Percentiles rank a stretch among this genome's conserved stretches.
These are phyloP conservation scores for Trametes hirsuta DNA, from an alignment of 1,284 basidiomycete species.

Conservation along the genomic window DNA sequence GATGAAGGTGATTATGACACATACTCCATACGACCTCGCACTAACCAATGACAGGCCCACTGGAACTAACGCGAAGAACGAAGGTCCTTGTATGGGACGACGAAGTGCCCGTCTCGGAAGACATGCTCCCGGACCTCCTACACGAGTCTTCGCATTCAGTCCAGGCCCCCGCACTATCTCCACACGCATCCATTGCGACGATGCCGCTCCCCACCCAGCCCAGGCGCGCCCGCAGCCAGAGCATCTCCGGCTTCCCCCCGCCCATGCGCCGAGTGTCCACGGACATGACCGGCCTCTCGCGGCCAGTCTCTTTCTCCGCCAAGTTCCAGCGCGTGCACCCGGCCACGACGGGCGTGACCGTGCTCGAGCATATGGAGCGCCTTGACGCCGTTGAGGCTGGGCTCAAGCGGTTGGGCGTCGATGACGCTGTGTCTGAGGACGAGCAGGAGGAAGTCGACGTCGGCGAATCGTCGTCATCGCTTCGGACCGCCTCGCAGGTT, in stretches of 20 bases:
- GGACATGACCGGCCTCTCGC: slow-evolving; percentile 51
- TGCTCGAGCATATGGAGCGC: slow-evolving; percentile 80
- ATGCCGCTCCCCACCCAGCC: slow-evolving; percentile 52
- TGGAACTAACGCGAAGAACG: slow-evolving; percentile 80
- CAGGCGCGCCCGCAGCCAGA: slow-evolving; percentile 57
- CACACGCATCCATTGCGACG: slow-evolving; percentile 61
- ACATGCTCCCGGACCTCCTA: slow-evolving; percentile 45
- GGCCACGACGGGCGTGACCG: slow-evolving; percentile 79
- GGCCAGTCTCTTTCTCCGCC: slow-evolving; percentile 78
- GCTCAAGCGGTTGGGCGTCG: slow-evolving; percentile 67
- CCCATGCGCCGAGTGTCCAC: slow-evolving; percentile 64
- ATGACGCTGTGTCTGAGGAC: slow-evolving; percentile 54
- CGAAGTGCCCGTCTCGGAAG: slow-evolving; percentile 75
- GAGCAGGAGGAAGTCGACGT: slow-evolving; percentile 49
- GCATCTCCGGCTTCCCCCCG: slow-evolving; percentile 73
- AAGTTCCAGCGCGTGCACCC: slow-evolving; percentile 81
- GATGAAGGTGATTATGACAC: slow-evolving; percentile 54
- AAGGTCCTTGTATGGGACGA: slow-evolving; percentile 86
- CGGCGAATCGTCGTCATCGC: slow-evolving; percentile 26
- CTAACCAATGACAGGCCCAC: slow-evolving; percentile 56
- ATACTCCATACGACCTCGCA: slow-evolving; percentile 10
- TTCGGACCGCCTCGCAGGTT: background rate
- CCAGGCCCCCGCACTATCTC: slow-evolving; percentile 42
- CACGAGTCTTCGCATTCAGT: slow-evolving; percentile 39
- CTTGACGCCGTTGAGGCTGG: slow-evolving; percentile 81